Conservation (phyloP, 140 eudicot species). For the Flaveria floridana region DNA sequence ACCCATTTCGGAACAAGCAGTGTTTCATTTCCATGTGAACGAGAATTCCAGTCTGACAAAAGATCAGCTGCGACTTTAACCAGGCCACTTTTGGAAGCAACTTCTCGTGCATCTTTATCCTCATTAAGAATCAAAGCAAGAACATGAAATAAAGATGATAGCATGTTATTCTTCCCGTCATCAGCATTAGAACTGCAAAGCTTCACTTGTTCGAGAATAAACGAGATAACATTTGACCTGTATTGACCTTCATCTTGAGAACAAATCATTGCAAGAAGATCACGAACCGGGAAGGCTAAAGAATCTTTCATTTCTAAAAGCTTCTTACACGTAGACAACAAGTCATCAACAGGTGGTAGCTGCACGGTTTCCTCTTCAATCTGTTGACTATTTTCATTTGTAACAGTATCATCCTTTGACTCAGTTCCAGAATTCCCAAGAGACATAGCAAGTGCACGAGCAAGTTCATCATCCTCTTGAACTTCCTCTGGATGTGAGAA, state of each 20-base stretch:
- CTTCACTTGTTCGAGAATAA: slow-evolving; percentile 79
- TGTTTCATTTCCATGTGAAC: slow-evolving; percentile 37
- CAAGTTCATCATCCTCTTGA: slow-evolving; percentile 97
- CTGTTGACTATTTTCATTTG: slow-evolving; percentile 48
- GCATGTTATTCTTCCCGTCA: slow-evolving; percentile 54
- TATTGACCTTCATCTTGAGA: slow-evolving; percentile 83
- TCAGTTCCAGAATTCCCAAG: slow-evolving; percentile 83
- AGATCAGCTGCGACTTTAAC: slow-evolving; percentile 81
- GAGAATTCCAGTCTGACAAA: slow-evolving; percentile 59
- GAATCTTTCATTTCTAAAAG: slow-evolving; percentile 81
- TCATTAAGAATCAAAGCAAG: slow-evolving; percentile 87
- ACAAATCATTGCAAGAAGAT: slow-evolving; percentile 82
- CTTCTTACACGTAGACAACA: slow-evolving; percentile 66
- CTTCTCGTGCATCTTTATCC: slow-evolving; percentile 77
- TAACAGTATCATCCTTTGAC: slow-evolving; percentile 52
- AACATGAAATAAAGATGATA: slow-evolving; percentile 77
- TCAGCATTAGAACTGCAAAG: slow-evolving; percentile 55
- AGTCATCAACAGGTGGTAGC: slow-evolving; percentile 81
- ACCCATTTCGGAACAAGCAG: slow-evolving; percentile 84
- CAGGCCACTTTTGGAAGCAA: slow-evolving; percentile 70
- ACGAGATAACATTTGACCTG: slow-evolving; percentile 65
- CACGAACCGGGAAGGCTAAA: slow-evolving; percentile 85
- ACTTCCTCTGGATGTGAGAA: slow-evolving; percentile 91
- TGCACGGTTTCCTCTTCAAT: slow-evolving; percentile 77
- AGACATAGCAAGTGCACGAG: slow-evolving; percentile 99